Base-by-base conservation (phyloP, 2,329 filamentous ascomycete species). In the Cryphonectria japonica region DNA sequence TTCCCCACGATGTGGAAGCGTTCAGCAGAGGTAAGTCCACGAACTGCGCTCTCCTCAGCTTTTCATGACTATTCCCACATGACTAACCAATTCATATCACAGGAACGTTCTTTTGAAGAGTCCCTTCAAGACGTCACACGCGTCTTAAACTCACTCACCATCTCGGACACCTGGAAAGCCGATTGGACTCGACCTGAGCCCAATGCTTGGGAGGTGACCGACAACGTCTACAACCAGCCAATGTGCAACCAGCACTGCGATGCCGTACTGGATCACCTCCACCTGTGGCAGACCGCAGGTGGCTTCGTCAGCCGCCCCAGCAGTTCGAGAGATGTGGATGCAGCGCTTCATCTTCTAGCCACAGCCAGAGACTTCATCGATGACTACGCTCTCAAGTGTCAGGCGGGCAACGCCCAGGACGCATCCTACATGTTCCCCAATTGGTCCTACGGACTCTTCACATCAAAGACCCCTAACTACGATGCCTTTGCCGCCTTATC, bases 371-470 rank as follows among this genome's bases (percentile, higher is more conserved):
- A 39, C n/a, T 43, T 64, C 39, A 43, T 64, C 39, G 61, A 64
- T 9, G 61, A 64, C 39, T 64, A 64, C 61, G 61, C 61, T 39
- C 26, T n/a, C 61, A 64, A 64, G 61, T 64, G 37, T 39, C n/a
- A 46, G 39, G 13, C 14, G 14, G 1, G 1, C 22, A 11, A 46
- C 22, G 39, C 61, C 61, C 19, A 5, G 9, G 1, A 1, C n/a
- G 41, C 37, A 9, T 1, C 22, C 61, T 64, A 39, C 14, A 4
- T 16, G 3, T 43, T 64, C 22, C 61, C 61, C 37, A 26, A 2
- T 4, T 64, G n/a, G 37, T 16, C 61, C 37, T 3, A 26, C 37
- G 3, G 22, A 2, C 8, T 19, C n/a, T 43, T 64, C 13, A 1
- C 3, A 11, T 39, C 37, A 1, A 39, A 8, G 11, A n/a, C 37